Base-by-base conservation (phyloP, 2,329 filamentous ascomycete species). In the Fusarium sp. region DNA sequence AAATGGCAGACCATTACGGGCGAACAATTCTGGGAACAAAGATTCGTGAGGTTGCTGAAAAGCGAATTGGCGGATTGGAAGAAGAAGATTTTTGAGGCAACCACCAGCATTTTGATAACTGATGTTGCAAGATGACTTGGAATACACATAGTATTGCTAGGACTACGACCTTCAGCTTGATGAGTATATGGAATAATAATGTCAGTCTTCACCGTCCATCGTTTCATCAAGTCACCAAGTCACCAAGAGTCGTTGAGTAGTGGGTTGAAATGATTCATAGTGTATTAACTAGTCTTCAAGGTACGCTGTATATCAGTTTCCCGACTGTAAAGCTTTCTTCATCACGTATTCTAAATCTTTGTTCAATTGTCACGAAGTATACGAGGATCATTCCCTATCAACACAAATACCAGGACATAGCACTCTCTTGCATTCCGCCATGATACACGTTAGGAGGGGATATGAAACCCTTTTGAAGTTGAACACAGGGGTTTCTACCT, bases 1-100 rank as follows among this genome's bases (percentile, higher is more conserved):
- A 97, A 85, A 89, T 99, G 51, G 96, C 96, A 11, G 89, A 92
- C 77, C 86, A 95, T 73, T 99, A 97, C 82, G 92, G 92, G 12
- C 85, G 92, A 65, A 86, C 87, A 42, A 87, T 98, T 27, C 81
- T 99, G 72, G 91, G 91, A 43, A 93, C 95, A 75, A 98, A 98
- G 88, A 98, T 99, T 76, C 87, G 90, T 54, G 93, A 97, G 77
- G 75, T 96, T 74, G 94, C 90, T 1, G 94, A 98, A 83, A 85
- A 84, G 76, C 86, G 89, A 76, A 80, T 90, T 42, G 84, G 86
- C 63, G 89, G 88, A 11, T 81, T 88, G 78, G 88, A 88, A 21
- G 90, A 87, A 20, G 87, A 87, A 23, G 87, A 89, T 66, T 77
- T 74, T 41, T 71, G 61, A 45, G 25, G 12, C 7, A 18, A 10